A percentile compares a stretch with the other conserved stretches of the same genome.
These are phyloP conservation scores for Fraxinus ornus DNA, from an alignment of 305 asterid genomes.

Conservation along the genomic window DNA sequence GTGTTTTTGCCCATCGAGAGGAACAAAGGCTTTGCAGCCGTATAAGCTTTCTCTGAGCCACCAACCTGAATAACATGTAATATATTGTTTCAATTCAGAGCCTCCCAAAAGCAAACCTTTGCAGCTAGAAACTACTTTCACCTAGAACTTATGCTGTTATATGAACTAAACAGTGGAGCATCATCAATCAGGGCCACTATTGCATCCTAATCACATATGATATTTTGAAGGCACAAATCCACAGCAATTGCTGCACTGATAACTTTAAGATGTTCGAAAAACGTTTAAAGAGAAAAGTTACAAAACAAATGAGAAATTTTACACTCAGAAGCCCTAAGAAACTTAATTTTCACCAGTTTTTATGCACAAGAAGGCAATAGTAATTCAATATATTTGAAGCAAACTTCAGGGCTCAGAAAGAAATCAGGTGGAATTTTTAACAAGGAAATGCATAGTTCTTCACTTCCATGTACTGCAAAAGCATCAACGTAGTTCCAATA, in stretches of 20 bases:
- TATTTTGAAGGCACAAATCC: neutral
- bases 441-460: neutral
- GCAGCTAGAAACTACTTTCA: neutral
- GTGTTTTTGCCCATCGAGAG: constrained; percentile 86
- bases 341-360: neutral
- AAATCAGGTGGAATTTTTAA: neutral
- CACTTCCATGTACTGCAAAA: neutral
- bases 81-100: constrained; percentile 19
- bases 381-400: neutral
- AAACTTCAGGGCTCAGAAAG: neutral
- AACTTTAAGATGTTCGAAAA: neutral
- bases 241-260: neutral
- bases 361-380: neutral
- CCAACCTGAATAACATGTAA: constrained; percentile 65
- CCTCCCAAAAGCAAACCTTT: neutral
- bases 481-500: constrained; percentile 3
- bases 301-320: neutral
- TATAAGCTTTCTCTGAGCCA: constrained; percentile 75
- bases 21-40: constrained; percentile 68
- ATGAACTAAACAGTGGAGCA: neutral
- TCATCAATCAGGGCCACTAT: neutral
- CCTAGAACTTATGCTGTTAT: neutral
- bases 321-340: neutral
- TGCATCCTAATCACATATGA: neutral
- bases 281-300: neutral